Base-by-base conservation (phyloP, 2,329 filamentous ascomycete species). In the Xylaria sp. region DNA sequence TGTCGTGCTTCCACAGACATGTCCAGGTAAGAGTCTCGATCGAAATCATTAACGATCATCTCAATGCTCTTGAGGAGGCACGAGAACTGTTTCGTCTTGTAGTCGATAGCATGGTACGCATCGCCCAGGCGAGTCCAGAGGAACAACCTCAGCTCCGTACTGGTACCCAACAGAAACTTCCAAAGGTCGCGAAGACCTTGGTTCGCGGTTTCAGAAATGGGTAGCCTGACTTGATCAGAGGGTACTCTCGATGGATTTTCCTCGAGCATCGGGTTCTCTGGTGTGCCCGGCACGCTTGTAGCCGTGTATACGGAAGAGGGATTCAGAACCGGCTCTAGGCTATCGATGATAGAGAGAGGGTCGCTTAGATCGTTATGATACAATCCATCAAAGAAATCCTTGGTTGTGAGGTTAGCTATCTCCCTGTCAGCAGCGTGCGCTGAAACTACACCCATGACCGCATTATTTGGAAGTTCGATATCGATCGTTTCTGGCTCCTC, bases 321-420 rank as follows among this genome's bases (percentile, higher is more conserved):
- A 58, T 97, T 93, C 4, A 99, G 78, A 8, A 99, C 89, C 3
- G 94, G 94, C 66, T 99, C 94, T 34, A 99, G 76, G 22, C 87
- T 94, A 66, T 97, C 92, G 54, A 99, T 97, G 18, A 97, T 85
- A 4, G 87, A 82, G 11, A 93, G 83, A 0, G 93, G 90, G 62
- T 97, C 88, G 43, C 88, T 86, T 54, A 87, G 83, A 52, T 94
- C 89, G 37, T 92, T 87, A 55, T 90, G 89, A 69, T 97, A 97
- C 0, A 99, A 83, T 37, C 87, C 90, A 46, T 92, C 80, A 72
- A 99, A 97, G 71, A 97, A 97, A 67, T 97, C 93, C 84, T 96
- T 94, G 0, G 93, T 97, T 13, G 91, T 96, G 29, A 97, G 80
- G 65, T 92, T 92, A 11, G 91, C 93, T 21, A 97, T 88, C 69